Percentiles rank a stretch among this genome's conserved stretches.
Evolutionary conservation across 139 green algal species (phyloP).

Genomic region (Coccomyxa sp.): DNA sequence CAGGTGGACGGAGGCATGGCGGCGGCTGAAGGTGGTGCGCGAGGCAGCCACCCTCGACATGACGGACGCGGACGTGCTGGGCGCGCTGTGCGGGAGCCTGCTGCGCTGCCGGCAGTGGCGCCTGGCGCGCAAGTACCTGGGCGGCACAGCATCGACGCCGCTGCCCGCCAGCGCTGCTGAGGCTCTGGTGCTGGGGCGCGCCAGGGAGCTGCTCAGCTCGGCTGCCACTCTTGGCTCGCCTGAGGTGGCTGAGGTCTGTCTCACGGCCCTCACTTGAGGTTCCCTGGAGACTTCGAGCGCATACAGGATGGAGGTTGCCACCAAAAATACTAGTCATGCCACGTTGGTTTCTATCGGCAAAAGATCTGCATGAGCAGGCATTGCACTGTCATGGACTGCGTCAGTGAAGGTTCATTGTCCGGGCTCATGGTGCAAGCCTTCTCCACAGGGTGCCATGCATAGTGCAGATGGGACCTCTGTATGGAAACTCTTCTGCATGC

Average conservation of each 20-base stretch:
- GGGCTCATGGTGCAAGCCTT: not conserved
- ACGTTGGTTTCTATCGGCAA: not conserved
- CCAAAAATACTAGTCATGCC: not conserved
- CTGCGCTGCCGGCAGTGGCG: slow-evolving; percentile 24
- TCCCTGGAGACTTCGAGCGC: not conserved
- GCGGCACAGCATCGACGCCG: not conserved
- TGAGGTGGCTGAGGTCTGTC: slow-evolving; percentile 13
- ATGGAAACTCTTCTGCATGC: slow-evolving; percentile 1
- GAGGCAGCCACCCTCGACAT: slow-evolving; percentile 9
- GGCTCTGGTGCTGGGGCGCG: slow-evolving; percentile 23
- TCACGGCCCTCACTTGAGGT: too few relatives aligned
- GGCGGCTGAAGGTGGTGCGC: slow-evolving; percentile 12
- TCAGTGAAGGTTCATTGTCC: slow-evolving; percentile 9
- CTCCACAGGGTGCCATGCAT: slow-evolving; percentile 1
- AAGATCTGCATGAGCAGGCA: slow-evolving; percentile 6
- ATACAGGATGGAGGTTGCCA: not conserved
- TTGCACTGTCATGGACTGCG: not conserved
- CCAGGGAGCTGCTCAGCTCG: slow-evolving; percentile 16
- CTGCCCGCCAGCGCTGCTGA: slow-evolving; percentile 13
- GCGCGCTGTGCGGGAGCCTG: slow-evolving; percentile 16
- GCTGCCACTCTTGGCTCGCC: not conserved
- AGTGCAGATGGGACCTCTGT: slow-evolving; percentile 5
- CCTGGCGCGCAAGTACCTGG: slow-evolving; percentile 17
- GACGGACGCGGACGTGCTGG: slow-evolving; percentile 7
- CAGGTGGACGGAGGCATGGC: slow-evolving; percentile 33